phyloP scores from a whole-genome alignment of 2,329 filamentous ascomycete species.

The Paecilomyces formosus region DNA sequence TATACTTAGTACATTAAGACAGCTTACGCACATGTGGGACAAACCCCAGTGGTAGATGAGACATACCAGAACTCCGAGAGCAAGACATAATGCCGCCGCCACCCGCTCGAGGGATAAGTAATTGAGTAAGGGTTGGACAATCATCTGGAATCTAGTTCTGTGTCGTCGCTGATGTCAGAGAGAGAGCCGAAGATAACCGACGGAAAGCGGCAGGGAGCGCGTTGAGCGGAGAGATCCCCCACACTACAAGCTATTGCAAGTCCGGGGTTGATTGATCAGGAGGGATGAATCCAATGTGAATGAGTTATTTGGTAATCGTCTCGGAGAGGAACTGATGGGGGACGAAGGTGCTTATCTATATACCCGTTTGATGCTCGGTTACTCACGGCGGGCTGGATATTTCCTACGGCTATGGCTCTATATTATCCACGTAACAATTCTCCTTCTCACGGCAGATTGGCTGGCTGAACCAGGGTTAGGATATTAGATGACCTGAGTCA shows the following conservation, averaged over 20 bases:
- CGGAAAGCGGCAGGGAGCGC: background rate
- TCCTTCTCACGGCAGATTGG: background rate
- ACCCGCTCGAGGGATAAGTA: constrained; percentile 10
- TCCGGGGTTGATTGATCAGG: constrained; percentile 1
- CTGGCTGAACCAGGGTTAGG: background rate
- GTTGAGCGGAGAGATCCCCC: background rate
- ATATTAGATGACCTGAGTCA: background rate
- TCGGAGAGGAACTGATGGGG: background rate
- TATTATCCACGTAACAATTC: background rate
- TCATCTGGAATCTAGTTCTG: constrained; percentile 9
- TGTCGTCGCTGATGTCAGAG: background rate
- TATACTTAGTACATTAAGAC: background rate
- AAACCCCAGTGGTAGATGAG: background rate
- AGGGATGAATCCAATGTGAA: background rate
- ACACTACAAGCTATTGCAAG: background rate
- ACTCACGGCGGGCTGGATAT: background rate
- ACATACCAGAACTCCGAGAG: constrained; percentile 6
- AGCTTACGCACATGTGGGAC: background rate
- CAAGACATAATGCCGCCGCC: constrained; percentile 8
- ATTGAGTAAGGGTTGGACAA: constrained; percentile 14
- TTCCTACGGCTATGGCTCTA: background rate
- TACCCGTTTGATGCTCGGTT: background rate
- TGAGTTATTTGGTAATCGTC: background rate
- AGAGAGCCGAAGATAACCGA: constrained; percentile 1
- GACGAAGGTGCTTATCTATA: background rate